Conservation (phyloP, 805 yeast species). For the Saturnispora halmiae region DNA sequence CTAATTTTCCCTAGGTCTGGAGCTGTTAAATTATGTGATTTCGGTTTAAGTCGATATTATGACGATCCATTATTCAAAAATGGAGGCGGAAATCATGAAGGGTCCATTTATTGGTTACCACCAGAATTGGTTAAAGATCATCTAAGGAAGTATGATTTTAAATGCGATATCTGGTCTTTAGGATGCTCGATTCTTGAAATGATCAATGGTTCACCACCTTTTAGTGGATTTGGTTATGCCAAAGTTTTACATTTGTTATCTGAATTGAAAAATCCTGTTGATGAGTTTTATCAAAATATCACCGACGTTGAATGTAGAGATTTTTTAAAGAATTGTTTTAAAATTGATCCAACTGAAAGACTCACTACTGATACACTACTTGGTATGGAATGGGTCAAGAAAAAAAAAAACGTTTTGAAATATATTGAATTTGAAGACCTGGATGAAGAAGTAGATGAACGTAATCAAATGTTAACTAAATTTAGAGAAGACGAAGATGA, state of each 20-base stretch:
- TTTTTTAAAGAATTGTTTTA: slow-evolving; percentile 59
- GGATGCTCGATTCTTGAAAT: slow-evolving; percentile 94
- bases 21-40: slow-evolving; percentile 61
- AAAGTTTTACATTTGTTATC: slow-evolving; percentile 81
- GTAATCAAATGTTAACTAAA: not conserved
- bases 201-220: slow-evolving; percentile 81
- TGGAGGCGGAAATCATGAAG: slow-evolving; percentile 45
- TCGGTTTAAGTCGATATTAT: slow-evolving; percentile 50
- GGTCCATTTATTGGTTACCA: slow-evolving; percentile 99
- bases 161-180: slow-evolving; percentile 87
- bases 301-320: slow-evolving; percentile 21
- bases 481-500: not conserved
- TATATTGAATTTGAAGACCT: slow-evolving; percentile 3
- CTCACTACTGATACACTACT: slow-evolving; percentile 46
- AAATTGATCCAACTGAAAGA: slow-evolving; percentile 55
- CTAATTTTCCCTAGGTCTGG: slow-evolving; percentile 42
- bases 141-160: slow-evolving; percentile 60
- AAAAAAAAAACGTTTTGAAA: slow-evolving; percentile 3
- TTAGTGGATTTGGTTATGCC: slow-evolving; percentile 64
- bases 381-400: slow-evolving; percentile 51
- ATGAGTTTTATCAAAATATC: slow-evolving; percentile 43
- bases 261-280: slow-evolving; percentile 58
- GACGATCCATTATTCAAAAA: slow-evolving; percentile 4
- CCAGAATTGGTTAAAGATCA: slow-evolving; percentile 67
- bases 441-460: not conserved